These are phyloP conservation scores for Pseudomonodictys pantanalensis DNA, from an alignment of 495 filamentous ascomycete genomes.

Conservation along the genomic window DNA sequence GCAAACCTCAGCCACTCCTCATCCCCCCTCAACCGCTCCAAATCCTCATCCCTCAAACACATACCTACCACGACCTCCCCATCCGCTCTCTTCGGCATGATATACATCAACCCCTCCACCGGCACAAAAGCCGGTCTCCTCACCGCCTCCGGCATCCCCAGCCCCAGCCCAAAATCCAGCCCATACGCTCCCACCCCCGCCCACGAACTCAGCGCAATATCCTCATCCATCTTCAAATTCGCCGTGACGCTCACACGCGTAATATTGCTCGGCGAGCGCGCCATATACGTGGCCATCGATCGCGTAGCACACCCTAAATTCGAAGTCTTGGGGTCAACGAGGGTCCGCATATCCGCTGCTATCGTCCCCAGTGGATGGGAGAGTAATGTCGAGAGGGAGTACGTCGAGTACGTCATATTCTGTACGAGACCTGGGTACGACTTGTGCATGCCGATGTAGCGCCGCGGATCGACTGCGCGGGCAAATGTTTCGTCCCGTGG, in stretches of 20 bases:
- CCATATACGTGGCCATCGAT: constrained; percentile 46
- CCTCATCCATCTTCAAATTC: constrained; percentile 43
- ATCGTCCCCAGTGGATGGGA: constrained; percentile 42
- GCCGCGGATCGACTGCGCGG: constrained; percentile 54
- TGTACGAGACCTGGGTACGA: constrained; percentile 45
- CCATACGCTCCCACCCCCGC: constrained; percentile 43
- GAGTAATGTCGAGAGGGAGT: constrained; percentile 37
- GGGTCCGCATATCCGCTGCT: constrained; percentile 47
- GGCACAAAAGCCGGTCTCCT: constrained; percentile 49
- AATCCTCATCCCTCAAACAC: constrained; percentile 50
- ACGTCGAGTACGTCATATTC: constrained; percentile 44
- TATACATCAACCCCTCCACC: constrained; percentile 50
- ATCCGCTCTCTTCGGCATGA: constrained; percentile 45
- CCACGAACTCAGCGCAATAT: constrained; percentile 57
- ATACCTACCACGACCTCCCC: constrained; percentile 47
- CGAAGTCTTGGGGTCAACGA: constrained; percentile 43
- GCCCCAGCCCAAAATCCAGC: constrained; percentile 49
- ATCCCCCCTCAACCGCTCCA: constrained; percentile 42
- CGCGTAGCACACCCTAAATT: constrained; percentile 39
- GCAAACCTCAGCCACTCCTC: constrained; percentile 41
- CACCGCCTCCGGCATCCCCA: constrained; percentile 51
- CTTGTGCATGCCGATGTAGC: constrained; percentile 44
- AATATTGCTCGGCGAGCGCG: constrained; percentile 40
- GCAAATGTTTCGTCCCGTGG: constrained; percentile 40
- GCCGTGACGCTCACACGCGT: constrained; percentile 35